These are phyloP conservation scores for Taphrina betulina DNA, from an alignment of 1,139 yeast genomes.

Conservation along the genomic window DNA sequence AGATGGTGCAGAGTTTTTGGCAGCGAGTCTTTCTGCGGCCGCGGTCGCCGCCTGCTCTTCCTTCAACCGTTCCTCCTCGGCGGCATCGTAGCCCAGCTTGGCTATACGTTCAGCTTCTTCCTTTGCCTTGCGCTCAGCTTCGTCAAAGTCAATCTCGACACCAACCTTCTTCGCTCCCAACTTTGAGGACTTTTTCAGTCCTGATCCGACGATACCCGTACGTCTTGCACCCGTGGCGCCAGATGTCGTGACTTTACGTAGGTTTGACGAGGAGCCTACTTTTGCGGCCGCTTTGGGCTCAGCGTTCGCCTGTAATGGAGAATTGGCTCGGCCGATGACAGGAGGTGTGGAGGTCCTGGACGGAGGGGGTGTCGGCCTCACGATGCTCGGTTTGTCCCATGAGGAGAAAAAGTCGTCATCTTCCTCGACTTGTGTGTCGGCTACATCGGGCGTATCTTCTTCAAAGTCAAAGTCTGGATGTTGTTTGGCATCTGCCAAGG, in stretches of 20 bases:
- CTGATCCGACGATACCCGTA: conserved; percentile 39
- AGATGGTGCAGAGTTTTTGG: conserved; percentile 13
- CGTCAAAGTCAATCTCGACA: conserved; percentile 76
- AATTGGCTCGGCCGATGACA: conserved; percentile 40
- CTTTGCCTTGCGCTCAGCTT: conserved; percentile 81
- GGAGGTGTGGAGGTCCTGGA: conserved; percentile 51
- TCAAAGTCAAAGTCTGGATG: conserved; percentile 35
- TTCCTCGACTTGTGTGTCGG: conserved; percentile 40
- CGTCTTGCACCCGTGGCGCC: conserved; percentile 40
- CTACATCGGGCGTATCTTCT: conserved; percentile 25
- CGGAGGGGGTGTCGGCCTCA: conserved; percentile 55
- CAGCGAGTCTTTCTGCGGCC: conserved; percentile 18
- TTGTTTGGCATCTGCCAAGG: conserved; percentile 58
- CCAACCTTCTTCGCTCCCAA: conserved; percentile 49
- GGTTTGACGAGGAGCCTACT: conserved; percentile 40
- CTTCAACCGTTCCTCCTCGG: conserved; percentile 39
- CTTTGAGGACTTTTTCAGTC: conserved; percentile 43
- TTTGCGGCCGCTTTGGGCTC: conserved; percentile 39
- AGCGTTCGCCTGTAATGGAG: conserved; percentile 40
- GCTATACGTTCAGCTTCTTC: conserved; percentile 74
- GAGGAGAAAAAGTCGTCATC: conserved; percentile 82
- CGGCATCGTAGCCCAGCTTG: conserved; percentile 69
- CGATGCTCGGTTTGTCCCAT: conserved; percentile 74
- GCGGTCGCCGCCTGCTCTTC: conserved; percentile 42
- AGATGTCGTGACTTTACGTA: conserved; percentile 40